These are phyloP conservation scores for Termitomyces sp. DNA, from an alignment of 768 basidiomycete species.

Conservation along the genomic window DNA sequence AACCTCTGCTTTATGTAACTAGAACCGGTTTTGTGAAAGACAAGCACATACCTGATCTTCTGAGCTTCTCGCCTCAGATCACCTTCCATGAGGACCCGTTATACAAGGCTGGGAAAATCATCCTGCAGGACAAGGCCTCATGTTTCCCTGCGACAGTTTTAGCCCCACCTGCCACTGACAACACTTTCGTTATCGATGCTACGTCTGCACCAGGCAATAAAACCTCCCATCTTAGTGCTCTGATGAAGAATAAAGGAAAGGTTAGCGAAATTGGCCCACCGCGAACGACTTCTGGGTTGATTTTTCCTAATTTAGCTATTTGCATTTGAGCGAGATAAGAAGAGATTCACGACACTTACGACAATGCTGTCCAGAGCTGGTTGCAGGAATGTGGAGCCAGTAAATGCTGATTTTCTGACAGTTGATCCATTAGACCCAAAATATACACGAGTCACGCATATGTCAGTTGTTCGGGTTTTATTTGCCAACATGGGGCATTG, in stretches of 20 bases:
- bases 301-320: slow-evolving; percentile 44
- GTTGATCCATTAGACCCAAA: slow-evolving; percentile 63
- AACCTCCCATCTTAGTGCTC: slow-evolving; percentile 87
- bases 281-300: not conserved
- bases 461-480: slow-evolving; percentile 48
- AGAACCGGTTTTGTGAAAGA: slow-evolving; percentile 72
- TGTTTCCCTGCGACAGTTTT: slow-evolving; percentile 93
- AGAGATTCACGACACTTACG: slow-evolving; percentile 78
- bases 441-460: slow-evolving; percentile 74
- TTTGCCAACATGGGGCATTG: not conserved
- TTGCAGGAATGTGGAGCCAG: slow-evolving; percentile 74
- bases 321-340: slow-evolving; percentile 87
- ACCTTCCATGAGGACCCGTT: slow-evolving; percentile 68
- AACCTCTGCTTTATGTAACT: slow-evolving; percentile 8
- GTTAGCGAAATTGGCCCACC: slow-evolving; percentile 34
- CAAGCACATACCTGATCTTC: slow-evolving; percentile 76
- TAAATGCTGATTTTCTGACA: slow-evolving; percentile 81
- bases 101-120: slow-evolving; percentile 77
- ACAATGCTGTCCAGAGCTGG: slow-evolving; percentile 83
- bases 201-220: slow-evolving; percentile 99
- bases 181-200: slow-evolving; percentile 77
- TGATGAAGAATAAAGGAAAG: slow-evolving; percentile 81
- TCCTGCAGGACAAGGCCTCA: slow-evolving; percentile 96
- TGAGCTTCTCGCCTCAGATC: slow-evolving; percentile 66
- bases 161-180: slow-evolving; percentile 56